phyloP scores from a whole-genome alignment of 2,329 filamentous ascomycete genomes.

The Esteya vermicola region DNA sequence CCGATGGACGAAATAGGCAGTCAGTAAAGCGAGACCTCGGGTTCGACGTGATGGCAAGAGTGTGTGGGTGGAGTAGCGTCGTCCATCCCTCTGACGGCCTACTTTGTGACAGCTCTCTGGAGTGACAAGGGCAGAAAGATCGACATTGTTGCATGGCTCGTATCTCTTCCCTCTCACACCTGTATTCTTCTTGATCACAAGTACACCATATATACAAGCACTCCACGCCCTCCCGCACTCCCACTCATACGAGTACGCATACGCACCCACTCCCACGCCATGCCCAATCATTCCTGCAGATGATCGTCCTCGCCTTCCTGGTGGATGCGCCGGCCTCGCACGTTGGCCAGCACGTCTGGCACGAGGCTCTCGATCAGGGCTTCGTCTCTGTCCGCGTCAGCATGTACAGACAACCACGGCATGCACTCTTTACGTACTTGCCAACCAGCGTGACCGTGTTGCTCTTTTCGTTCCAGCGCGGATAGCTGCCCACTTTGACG shows the following conservation, averaged over 20 bases:
- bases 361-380: slow-evolving; percentile 67
- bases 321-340: slow-evolving; percentile 55
- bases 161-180: too few species aligned
- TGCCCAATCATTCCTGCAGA: neutral
- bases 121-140: too few species aligned
- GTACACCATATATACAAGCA: too few species aligned
- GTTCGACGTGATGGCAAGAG: too few species aligned
- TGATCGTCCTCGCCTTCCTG: slow-evolving; percentile 61
- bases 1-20: too few species aligned
- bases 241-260: neutral
- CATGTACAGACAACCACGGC: neutral
- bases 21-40: too few species aligned
- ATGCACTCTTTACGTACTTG: slow-evolving; percentile 21
- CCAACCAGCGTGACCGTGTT: slow-evolving; percentile 87
- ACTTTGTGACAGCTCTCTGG: too few species aligned
- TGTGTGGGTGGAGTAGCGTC: too few species aligned
- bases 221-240: too few species aligned
- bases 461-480: slow-evolving; percentile 71
- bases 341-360: slow-evolving; percentile 60
- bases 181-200: too few species aligned
- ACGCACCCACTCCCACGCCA: neutral
- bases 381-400: slow-evolving; percentile 39
- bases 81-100: too few species aligned
- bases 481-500: slow-evolving; percentile 92
- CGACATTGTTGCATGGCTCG: too few species aligned